Conservation (phyloP, 2,329 filamentous ascomycete genomes). For the Ascochyta rabiei region DNA sequence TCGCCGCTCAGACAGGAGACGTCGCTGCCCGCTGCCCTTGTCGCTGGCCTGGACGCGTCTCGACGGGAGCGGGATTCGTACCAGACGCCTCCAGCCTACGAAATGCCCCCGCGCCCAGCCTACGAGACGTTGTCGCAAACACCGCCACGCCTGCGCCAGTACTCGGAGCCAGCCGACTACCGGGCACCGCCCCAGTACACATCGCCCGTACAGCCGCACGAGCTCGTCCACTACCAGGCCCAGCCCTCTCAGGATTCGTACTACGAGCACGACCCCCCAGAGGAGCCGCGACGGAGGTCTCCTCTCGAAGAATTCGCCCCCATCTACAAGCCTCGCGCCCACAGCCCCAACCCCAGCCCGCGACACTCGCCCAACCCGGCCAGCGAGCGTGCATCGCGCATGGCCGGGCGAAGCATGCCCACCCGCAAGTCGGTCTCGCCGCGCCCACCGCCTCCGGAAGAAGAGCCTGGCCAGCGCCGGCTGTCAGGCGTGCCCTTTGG, state of each 20-base stretch:
- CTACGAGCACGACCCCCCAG: conserved; percentile 52
- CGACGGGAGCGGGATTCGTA: conserved; percentile 17
- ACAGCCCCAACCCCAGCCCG: conserved; percentile 50
- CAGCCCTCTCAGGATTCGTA: conserved; percentile 44
- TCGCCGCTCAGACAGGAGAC: conserved; percentile 42
- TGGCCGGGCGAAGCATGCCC: conserved; percentile 55
- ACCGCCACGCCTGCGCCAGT: conserved; percentile 35
- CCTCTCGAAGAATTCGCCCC: conserved; percentile 48
- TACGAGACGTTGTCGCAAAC: background rate
- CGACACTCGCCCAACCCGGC: conserved; percentile 33
- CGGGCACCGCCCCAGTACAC: conserved; percentile 42
- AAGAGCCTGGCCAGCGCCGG: conserved; percentile 53
- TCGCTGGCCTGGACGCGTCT: conserved; percentile 38
- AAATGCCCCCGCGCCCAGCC: conserved; percentile 21
- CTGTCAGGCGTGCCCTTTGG: conserved; percentile 71
- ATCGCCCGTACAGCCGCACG: conserved; percentile 34
- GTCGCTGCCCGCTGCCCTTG: conserved; percentile 37
- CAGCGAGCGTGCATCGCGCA: conserved; percentile 46
- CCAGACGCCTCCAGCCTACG: conserved; percentile 24
- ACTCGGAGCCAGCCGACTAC: conserved; percentile 45
- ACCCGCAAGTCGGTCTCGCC: conserved; percentile 77
- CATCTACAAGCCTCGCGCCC: conserved; percentile 51
- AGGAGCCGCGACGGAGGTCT: conserved; percentile 45
- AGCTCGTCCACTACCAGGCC: conserved; percentile 37
- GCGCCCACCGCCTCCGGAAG: conserved; percentile 59